Percentiles rank a stretch among this genome's conserved stretches.
These are phyloP conservation scores for Eucalyptus regnans DNA, from an alignment of 345 rosid genomes.

Conservation along the genomic window DNA sequence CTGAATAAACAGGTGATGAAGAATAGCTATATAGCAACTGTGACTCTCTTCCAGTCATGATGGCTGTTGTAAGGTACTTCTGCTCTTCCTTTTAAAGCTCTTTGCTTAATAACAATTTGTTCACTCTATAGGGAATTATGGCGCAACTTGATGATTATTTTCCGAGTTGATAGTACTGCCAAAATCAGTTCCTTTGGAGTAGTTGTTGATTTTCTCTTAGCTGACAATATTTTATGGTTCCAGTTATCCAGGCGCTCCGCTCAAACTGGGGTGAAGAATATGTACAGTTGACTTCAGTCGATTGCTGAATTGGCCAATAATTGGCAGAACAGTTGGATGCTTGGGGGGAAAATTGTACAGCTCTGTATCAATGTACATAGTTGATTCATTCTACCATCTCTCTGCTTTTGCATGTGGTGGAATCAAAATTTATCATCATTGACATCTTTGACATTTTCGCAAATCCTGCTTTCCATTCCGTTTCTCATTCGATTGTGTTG, in stretches of 20 bases:
- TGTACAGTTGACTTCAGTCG: background rate
- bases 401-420: background rate
- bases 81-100: background rate
- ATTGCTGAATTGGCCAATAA: background rate
- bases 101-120: background rate
- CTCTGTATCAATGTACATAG: background rate
- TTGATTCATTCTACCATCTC: background rate
- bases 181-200: background rate
- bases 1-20: slow-evolving; percentile 72
- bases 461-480: background rate
- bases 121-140: background rate
- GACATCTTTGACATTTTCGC: background rate
- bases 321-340: background rate
- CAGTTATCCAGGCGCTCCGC: background rate
- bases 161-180: background rate
- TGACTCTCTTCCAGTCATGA: slow-evolving; percentile 84
- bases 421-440: background rate
- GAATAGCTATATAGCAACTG: slow-evolving; percentile 80
- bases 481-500: background rate
- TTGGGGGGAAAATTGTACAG: background rate
- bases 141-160: background rate
- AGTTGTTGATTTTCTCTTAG: background rate
- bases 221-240: background rate
- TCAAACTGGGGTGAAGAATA: background rate
- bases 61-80: background rate